Evolutionary conservation across 768 basidiomycete genomes (phyloP), one percentile per base, ranked within the genome.

Genomic region (Cyclocybe cylindracea): DNA sequence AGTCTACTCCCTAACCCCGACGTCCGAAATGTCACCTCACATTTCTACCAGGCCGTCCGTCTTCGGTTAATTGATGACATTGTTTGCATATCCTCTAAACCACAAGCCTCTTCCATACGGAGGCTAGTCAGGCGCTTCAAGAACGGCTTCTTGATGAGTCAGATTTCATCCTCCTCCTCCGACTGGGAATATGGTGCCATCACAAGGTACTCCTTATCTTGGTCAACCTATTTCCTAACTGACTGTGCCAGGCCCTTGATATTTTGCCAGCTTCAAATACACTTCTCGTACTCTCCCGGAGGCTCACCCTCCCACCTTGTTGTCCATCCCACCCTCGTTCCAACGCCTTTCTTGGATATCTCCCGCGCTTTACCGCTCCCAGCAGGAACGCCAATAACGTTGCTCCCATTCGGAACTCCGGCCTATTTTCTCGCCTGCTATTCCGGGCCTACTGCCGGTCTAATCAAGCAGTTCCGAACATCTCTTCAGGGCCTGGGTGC

Each of bases 341-440:
- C 80, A 5, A 87, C 87, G 2, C 76, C 80, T 14, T 82, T 83
- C 60, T 68, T 85, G 40, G 78, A 84, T 7, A 69, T 91, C 1
- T 55, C 66, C 13, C 55, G 66, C 18, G 60, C 64, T 19, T 66
- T 78, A 10, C 79, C 83, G 16, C 63, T 82, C 13, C 64, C 77
- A 24, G 65, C 82, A 8, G 89, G 89, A 7, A 77, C 84, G 9
- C 88, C 89, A 7, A 84, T 92, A 45, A 77, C 74, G 8, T 73
- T 93, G 3, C 75, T 91, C 14, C 90, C 90, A 4, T 78, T 83
- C 54, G 85, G 80, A 31, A 83, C 80, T 4, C 88, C 90, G 2
- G 89, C 89, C 2, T 88, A 85, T 66, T 88, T 80, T 57, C 71
- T 91, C 37, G 75, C 83, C n/a, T 66, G 72, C n/a, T 92, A 90